phyloP scores from a whole-genome alignment of 768 basidiomycete species.

The Mycena pura region DNA sequence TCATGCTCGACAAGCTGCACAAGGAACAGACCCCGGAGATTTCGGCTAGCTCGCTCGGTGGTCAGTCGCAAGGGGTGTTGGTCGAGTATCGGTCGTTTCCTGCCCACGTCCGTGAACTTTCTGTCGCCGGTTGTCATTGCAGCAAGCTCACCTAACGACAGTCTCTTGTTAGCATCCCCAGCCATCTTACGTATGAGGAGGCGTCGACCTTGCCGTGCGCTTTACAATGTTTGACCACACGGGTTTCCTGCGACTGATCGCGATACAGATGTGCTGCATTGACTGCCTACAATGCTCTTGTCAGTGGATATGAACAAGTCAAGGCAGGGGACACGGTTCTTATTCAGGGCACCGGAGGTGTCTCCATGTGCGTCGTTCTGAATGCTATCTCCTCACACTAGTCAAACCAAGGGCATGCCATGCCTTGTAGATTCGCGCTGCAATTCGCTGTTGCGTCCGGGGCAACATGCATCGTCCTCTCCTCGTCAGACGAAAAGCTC shows the following conservation, averaged over 20 bases:
- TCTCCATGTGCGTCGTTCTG: slow-evolving; percentile 50
- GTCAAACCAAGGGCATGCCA: slow-evolving; percentile 25
- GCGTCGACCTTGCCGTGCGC: slow-evolving; percentile 48
- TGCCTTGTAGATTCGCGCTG: slow-evolving; percentile 52
- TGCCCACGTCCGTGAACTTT: slow-evolving; percentile 39
- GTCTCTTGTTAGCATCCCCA: slow-evolving; percentile 46
- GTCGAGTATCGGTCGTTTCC: slow-evolving; percentile 60
- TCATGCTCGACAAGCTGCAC: slow-evolving; percentile 53
- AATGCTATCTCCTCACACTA: not conserved
- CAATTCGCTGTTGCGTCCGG: slow-evolving; percentile 70
- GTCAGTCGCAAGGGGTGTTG: slow-evolving; percentile 55
- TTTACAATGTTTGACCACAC: slow-evolving; percentile 20
- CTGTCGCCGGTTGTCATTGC: not conserved
- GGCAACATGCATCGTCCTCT: slow-evolving; percentile 69
- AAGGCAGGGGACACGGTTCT: slow-evolving; percentile 67
- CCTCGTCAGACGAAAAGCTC: slow-evolving; percentile 70
- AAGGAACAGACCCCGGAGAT: slow-evolving; percentile 44
- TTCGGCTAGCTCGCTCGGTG: slow-evolving; percentile 49
- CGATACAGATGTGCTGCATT: slow-evolving; percentile 58
- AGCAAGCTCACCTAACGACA: slow-evolving; percentile 23
- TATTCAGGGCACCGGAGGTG: slow-evolving; percentile 62
- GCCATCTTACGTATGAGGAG: slow-evolving; percentile 53
- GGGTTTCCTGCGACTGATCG: not conserved
- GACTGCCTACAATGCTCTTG: slow-evolving; percentile 68
- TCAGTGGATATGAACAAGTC: slow-evolving; percentile 51